phyloP scores from a whole-genome alignment of 129 eudicot genomes.

The Calendula officinalis region DNA sequence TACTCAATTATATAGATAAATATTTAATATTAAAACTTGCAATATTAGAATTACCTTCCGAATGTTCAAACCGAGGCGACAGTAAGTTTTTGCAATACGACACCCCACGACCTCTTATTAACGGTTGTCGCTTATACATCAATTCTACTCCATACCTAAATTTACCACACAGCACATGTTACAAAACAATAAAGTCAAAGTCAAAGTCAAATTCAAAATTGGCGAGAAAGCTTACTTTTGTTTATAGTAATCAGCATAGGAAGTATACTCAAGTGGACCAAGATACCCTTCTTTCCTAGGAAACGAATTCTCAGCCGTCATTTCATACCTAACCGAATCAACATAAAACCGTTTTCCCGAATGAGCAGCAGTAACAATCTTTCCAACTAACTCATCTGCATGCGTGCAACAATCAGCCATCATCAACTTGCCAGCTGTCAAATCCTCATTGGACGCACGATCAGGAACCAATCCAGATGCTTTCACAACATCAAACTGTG shows the following conservation, averaged over 20 bases:
- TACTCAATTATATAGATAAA: constrained; percentile 11
- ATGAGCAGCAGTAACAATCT: constrained; percentile 97
- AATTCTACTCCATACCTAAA: constrained; percentile 95
- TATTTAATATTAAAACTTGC: neutral
- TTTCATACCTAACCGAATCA: constrained; percentile 82
- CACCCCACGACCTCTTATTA: constrained; percentile 96
- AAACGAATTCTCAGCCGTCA: constrained; percentile 95
- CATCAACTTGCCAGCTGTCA: constrained; percentile 54
- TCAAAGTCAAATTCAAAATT: neutral
- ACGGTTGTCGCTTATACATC: constrained; percentile 77
- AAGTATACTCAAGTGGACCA: constrained; percentile 98
- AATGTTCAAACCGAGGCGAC: constrained; percentile 95
- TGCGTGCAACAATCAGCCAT: constrained; percentile 75
- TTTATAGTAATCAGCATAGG: constrained; percentile 92
- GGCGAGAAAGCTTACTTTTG: constrained; percentile 60
- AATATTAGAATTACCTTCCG: constrained; percentile 54
- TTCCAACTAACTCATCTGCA: constrained; percentile 79
- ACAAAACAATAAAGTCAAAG: neutral
- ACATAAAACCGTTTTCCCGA: constrained; percentile 97
- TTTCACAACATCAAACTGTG: constrained; percentile 89
- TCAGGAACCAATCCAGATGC: constrained; percentile 89
- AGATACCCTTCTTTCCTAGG: constrained; percentile 99
- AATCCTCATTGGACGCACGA: constrained; percentile 40
- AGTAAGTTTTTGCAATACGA: constrained; percentile 98
- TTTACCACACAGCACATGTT: neutral